These are phyloP conservation scores for Tetracladium setigerum DNA, from an alignment of 495 filamentous ascomycete species.

Conservation along the genomic window DNA sequence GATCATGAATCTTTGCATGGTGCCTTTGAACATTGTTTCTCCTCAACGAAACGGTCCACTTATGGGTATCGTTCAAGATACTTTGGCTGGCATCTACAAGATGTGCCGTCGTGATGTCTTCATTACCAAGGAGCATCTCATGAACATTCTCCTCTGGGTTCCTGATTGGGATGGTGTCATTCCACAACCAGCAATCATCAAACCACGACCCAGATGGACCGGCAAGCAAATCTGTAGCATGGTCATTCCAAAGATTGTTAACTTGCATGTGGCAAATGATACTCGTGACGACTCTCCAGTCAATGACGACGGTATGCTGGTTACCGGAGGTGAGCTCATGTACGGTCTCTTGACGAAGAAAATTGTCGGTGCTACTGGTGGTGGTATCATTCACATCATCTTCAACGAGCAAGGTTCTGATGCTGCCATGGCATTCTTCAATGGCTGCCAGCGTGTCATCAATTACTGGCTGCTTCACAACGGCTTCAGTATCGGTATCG, in stretches of 20 bases:
- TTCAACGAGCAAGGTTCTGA: slow-evolving; percentile 86
- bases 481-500: slow-evolving; percentile 96
- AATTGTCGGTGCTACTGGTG: slow-evolving; percentile 77
- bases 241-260: slow-evolving; percentile 80
- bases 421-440: slow-evolving; percentile 90
- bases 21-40: slow-evolving; percentile 94
- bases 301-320: slow-evolving; percentile 71
- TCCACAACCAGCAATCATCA: slow-evolving; percentile 82
- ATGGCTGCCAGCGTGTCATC: slow-evolving; percentile 84
- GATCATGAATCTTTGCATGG: slow-evolving; percentile 87
- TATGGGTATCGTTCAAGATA: slow-evolving; percentile 99
- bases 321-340: slow-evolving; percentile 83
- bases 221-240: slow-evolving; percentile 96
- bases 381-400: slow-evolving; percentile 90
- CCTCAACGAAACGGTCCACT: slow-evolving; percentile 94
- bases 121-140: slow-evolving; percentile 79
- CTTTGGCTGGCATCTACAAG: slow-evolving; percentile 93
- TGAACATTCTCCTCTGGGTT: slow-evolving; percentile 95
- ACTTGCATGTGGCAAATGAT: slow-evolving; percentile 58
- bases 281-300: slow-evolving; percentile 51
- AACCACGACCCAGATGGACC: slow-evolving; percentile 92
- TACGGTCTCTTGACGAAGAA: slow-evolving; percentile 90
- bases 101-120: slow-evolving; percentile 90
- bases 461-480: slow-evolving; percentile 98
- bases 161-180: slow-evolving; percentile 96